Evolutionary conservation across 352 stramenopile genomes (phyloP), one percentile per base, ranked within the genome.

Genomic region (Ophiocytium majus): DNA sequence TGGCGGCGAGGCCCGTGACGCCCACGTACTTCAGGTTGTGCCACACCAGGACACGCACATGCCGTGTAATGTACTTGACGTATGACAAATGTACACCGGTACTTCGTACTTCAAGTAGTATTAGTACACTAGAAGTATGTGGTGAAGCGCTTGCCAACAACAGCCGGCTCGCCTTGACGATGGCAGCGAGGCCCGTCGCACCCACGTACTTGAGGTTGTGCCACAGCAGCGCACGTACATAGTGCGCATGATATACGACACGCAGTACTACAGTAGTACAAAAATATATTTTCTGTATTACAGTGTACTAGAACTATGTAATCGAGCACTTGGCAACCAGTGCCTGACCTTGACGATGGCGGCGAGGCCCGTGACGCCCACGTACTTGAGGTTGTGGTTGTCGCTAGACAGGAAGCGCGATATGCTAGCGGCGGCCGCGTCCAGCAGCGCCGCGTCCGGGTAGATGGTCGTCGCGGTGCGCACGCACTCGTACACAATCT

Each of bases 381-480:
- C 90, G 90, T 99, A 99, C 82, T 90, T 91, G 28, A 91, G 79
- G 76, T 91, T 91, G 76, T 91, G 87, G 83, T 96, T 97, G 80
- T 98, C 94, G 84, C 92, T 96, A 71, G 92, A 95, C 83, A 98
- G 97, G 84, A 98, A 98, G 28, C 95, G 92, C 76, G 93, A 95
- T 84, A 98, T 98, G 74, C 94, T 89, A 1, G 75, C 85, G 1
- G 90, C 93, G 1, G 93, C 93, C 1, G 95, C 94, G 91, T 99
- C 97, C 78, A 99, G 91, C 80, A 99, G 90, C 75, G 95, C 97
- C 63, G 93, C 93, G 91, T 99, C 99, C 74, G 98, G 98, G 93
- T 99, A 99, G 90, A 99, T 99, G 9, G 93, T 97, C 36, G 97
- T 99, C 86, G 99, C 97, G 19, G 96, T 99, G 82, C 96, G 93